phyloP scores from a whole-genome alignment of 495 filamentous ascomycete species.

The Apodospora peruviana region DNA sequence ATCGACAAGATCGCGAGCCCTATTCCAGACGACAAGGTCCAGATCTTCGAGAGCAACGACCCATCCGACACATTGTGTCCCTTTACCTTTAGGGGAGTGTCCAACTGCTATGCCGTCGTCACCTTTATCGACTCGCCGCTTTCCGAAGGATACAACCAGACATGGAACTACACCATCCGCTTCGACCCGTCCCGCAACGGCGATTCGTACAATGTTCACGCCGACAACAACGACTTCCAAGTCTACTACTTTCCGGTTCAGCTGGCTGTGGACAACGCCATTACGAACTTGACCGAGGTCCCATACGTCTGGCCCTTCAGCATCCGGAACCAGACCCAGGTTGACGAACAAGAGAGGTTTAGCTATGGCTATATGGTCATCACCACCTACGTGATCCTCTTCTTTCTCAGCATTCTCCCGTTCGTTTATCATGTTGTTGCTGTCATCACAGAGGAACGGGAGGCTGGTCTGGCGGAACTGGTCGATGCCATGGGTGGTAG shows the following conservation, averaged over 20 bases:
- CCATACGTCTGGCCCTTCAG: conserved; percentile 5
- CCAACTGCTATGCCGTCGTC: conserved; percentile 14
- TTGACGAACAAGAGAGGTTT: neutral
- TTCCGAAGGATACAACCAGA: conserved; percentile 5
- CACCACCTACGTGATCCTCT: conserved; percentile 9
- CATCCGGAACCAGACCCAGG: neutral
- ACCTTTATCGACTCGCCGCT: conserved; percentile 15
- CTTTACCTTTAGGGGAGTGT: conserved; percentile 9
- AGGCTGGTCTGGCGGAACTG: conserved; percentile 65
- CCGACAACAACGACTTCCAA: conserved; percentile 4
- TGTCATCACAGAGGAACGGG: conserved; percentile 65
- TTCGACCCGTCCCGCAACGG: conserved; percentile 7
- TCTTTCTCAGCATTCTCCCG: conserved; percentile 12
- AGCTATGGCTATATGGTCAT: conserved; percentile 1
- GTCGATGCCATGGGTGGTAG: conserved; percentile 62
- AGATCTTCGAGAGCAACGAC: neutral
- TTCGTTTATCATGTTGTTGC: conserved; percentile 23
- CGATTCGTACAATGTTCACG: neutral
- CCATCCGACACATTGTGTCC: conserved; percentile 3
- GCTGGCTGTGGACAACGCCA: conserved; percentile 18
- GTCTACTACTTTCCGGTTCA: conserved; percentile 9
- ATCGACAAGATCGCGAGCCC: conserved; percentile 6
- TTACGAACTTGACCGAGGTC: conserved; percentile 9
- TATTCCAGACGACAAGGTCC: conserved; percentile 2
- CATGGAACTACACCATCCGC: conserved; percentile 16